Evolutionary conservation across 148 eudicot genomes (phyloP), one percentile per base, ranked within the genome.

Genomic region (Nyssa sinensis): DNA sequence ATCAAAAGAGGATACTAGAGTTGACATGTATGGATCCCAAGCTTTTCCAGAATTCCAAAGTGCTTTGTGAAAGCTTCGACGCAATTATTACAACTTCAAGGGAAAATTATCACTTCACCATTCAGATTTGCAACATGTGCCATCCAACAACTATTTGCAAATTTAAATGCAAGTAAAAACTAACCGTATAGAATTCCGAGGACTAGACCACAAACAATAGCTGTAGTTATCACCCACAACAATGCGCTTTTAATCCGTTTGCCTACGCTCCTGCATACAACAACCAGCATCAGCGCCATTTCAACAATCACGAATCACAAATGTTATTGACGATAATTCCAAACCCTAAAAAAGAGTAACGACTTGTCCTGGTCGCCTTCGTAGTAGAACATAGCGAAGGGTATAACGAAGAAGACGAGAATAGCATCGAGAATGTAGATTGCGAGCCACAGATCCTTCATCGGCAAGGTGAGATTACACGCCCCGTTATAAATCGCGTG

Each of bases 301-400:
- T 33, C n/a, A 71, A 51, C 17, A 44, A 16, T 37, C 33, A 59
- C 58, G 1, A 61, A 41, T 30, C 28, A 37, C 13, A 47, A 66
- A 67, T 35, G 8, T 4, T 17, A 67, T 16, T 17, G 10, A 29
- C 13, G 28, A 28, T 28, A 10, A 49, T 47, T 35, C 34, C 66
- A 32, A 74, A 33, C 57, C 78, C 77, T 3, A 35, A 35, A 27
- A 67, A n/a, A 51, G 67, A 5, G 23, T 13, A 64, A 86, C 29
- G 25, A 95, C 99, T 93, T 95, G 81, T 95, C 99, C 88, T 90
- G 97, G 67, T 95, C 99, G 58, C 99, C 99, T 77, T 95, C 99
- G 58, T 95, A 95, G 83, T 88, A 95, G 66, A 95, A 95, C 84
- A 95, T 95, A 29, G 99, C 99, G 61, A 95, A 95, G 0, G 99